These are phyloP conservation scores for Cynara cardunculus DNA, from an alignment of 129 eudicot genomes.

Conservation along the genomic window DNA sequence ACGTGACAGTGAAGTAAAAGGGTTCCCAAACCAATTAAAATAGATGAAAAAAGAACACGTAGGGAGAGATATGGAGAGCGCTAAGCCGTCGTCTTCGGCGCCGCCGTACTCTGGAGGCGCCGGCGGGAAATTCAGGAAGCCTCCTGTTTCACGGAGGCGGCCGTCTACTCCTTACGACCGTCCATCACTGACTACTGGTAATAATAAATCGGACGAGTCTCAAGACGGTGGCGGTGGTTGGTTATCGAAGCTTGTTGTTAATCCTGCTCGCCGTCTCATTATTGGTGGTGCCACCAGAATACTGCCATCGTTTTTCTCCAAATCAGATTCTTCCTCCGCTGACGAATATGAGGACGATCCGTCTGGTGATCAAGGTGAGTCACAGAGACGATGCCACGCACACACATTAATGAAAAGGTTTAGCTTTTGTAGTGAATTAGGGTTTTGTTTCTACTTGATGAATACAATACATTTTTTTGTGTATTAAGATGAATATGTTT, in stretches of 20 bases:
- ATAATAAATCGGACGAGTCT: constrained; percentile 3
- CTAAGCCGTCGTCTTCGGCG: constrained; percentile 39
- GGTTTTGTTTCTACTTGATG: constrained; percentile 16
- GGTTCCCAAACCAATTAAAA: neutral
- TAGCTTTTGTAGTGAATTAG: constrained; percentile 21
- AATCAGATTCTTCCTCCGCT: constrained; percentile 12
- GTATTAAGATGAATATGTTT: neutral
- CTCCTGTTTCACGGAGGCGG: constrained; percentile 43
- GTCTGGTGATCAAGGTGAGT: constrained; percentile 36
- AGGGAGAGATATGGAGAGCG: constrained; percentile 28
- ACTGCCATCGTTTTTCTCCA: constrained; percentile 50
- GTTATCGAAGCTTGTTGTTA: constrained; percentile 66
- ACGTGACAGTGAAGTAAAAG: neutral
- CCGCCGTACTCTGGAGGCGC: constrained; percentile 29
- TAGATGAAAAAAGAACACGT: constrained; percentile 1
- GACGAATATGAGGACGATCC: constrained; percentile 25
- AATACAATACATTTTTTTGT: neutral
- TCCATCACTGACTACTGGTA: constrained; percentile 24
- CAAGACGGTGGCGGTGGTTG: constrained; percentile 41
- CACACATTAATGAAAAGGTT: neutral
- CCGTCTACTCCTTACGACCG: constrained; percentile 69
- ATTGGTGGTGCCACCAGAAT: constrained; percentile 53
- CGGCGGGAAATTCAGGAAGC: constrained; percentile 64
- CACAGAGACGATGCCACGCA: neutral
- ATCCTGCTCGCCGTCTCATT: constrained; percentile 61